Conservation (phyloP, 108 stramenopile genomes). For the Cyclotella cryptica region DNA sequence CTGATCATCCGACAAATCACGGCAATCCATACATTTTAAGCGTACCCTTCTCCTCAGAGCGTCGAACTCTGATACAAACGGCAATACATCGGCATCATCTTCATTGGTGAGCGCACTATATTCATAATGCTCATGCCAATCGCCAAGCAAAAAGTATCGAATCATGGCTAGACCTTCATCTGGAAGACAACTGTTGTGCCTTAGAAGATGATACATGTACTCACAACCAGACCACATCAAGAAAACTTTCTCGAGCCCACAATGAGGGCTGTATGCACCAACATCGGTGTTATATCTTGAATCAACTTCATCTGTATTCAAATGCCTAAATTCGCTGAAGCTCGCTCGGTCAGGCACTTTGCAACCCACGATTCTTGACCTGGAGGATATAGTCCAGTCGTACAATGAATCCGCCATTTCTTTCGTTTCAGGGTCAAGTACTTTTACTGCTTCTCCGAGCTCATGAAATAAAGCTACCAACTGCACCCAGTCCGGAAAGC, state of each 20-base stretch:
- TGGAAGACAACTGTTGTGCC: constrained; percentile 61
- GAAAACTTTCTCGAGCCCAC: constrained; percentile 59
- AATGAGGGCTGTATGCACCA: constrained; percentile 49
- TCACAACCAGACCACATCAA: constrained; percentile 67
- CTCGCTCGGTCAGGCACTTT: constrained; percentile 35
- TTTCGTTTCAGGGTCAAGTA: constrained; percentile 29
- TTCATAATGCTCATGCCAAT: constrained; percentile 61
- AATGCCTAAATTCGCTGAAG: constrained; percentile 50
- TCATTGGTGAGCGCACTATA: constrained; percentile 45
- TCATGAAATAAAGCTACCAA: constrained; percentile 62
- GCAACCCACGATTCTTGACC: constrained; percentile 64
- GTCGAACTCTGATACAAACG: constrained; percentile 62
- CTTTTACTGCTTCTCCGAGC: constrained; percentile 48
- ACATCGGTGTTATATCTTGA: constrained; percentile 46
- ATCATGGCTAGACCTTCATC: constrained; percentile 60
- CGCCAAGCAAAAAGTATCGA: constrained; percentile 48
- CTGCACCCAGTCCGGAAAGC: constrained; percentile 76
- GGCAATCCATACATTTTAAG: constrained; percentile 20
- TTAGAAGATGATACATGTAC: constrained; percentile 65
- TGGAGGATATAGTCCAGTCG: constrained; percentile 66
- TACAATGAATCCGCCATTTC: constrained; percentile 48
- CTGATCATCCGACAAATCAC: constrained; percentile 57
- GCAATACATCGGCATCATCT: constrained; percentile 49
- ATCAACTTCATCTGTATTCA: constrained; percentile 55
- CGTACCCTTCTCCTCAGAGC: constrained; percentile 38